A percentile compares a stretch with the other conserved stretches of the same genome.
phyloP scores from a whole-genome alignment of 192 early-diverging fungal genomes.

The Backusella liffmaniae region DNA sequence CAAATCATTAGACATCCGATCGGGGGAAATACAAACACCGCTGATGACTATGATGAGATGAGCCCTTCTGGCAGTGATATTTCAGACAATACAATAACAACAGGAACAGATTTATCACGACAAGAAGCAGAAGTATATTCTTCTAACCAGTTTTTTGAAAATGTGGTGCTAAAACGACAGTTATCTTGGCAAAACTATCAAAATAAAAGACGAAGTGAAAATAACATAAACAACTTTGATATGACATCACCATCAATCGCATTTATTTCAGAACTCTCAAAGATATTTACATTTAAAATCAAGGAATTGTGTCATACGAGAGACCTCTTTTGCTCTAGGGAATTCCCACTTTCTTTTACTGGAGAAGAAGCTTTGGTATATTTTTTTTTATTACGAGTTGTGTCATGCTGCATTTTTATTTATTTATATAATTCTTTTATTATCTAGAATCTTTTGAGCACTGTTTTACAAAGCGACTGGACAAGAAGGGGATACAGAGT shows the following conservation, averaged over 20 bases:
- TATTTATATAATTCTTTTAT: conserved; percentile 2
- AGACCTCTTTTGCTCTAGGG: conserved; percentile 25
- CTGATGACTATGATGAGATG: background rate
- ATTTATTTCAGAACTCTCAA: background rate
- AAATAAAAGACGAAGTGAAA: conserved; percentile 5
- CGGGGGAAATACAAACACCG: background rate
- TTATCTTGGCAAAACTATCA: conserved; percentile 1
- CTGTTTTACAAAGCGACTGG: conserved; percentile 1
- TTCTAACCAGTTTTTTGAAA: background rate
- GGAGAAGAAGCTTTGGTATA: conserved; percentile 39
- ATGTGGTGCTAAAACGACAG: background rate
- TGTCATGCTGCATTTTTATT: conserved; percentile 10
- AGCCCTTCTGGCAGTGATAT: background rate
- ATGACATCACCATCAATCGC: background rate
- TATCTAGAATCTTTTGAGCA: background rate
- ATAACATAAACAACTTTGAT: background rate
- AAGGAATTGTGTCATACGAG: background rate
- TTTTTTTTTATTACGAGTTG: background rate
- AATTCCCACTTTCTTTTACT: conserved; percentile 37
- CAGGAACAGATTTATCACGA: background rate
- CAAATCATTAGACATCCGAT: background rate
- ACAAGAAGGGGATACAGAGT: conserved; percentile 10
- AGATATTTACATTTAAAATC: conserved; percentile 8
- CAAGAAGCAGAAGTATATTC: background rate
- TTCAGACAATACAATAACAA: background rate